phyloP scores from a whole-genome alignment of 257 asterid species.

The Ballota nigra region DNA sequence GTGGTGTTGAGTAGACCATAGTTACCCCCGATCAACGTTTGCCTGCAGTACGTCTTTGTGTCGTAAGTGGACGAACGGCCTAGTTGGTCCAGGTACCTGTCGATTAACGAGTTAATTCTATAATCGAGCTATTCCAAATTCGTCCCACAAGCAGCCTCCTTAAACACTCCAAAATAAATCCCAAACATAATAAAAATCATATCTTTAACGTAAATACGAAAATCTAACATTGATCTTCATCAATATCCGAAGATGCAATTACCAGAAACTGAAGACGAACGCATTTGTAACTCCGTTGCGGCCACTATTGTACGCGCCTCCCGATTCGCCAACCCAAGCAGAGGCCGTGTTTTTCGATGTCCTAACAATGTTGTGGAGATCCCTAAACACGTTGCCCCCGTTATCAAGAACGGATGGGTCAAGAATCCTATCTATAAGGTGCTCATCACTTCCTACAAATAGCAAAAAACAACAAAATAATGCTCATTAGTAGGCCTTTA shows the following conservation, averaged over 20 bases:
- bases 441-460: constrained; percentile 53
- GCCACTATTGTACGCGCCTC: constrained; percentile 80
- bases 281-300: constrained; percentile 68
- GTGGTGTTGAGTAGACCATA: constrained; percentile 79
- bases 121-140: not conserved
- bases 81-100: constrained; percentile 84
- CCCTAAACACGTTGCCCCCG: constrained; percentile 40
- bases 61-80: constrained; percentile 62
- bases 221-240: too few relatives aligned
- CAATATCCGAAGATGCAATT: constrained; percentile 2
- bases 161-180: not conserved
- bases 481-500: not conserved
- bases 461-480: not conserved
- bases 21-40: constrained; percentile 78
- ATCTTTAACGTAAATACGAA: too few relatives aligned
- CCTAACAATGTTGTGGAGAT: constrained; percentile 37
- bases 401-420: constrained; percentile 59
- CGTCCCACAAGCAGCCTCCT: not conserved
- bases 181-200: not conserved
- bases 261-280: constrained; percentile 78
- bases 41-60: constrained; percentile 79
- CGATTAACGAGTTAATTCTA: not conserved
- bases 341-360: constrained; percentile 41
- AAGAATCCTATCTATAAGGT: constrained; percentile 60
- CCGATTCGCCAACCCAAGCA: constrained; percentile 87